A percentile compares a stretch with the other conserved stretches of the same genome.
phyloP scores from a whole-genome alignment of 2,329 filamentous ascomycete genomes.

The Seiridium cupressi region DNA sequence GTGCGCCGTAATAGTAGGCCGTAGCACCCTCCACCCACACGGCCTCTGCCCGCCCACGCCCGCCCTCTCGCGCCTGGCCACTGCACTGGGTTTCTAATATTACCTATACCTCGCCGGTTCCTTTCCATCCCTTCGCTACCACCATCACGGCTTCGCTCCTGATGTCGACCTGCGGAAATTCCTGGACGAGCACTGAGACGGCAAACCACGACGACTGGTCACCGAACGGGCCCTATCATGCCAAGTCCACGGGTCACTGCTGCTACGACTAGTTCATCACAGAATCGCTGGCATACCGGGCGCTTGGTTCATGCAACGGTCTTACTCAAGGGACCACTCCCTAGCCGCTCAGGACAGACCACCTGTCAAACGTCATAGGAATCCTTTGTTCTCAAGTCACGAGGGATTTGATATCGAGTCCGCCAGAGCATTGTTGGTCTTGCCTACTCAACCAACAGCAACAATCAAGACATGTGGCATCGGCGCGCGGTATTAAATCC shows the following conservation, averaged over 20 bases:
- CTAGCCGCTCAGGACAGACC: conserved; percentile 20
- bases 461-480: neutral
- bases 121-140: neutral
- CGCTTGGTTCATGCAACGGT: conserved; percentile 27
- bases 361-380: conserved; percentile 20
- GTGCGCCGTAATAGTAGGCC: neutral
- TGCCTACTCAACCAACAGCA: neutral
- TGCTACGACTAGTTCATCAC: neutral
- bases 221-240: neutral
- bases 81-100: conserved; percentile 7
- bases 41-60: neutral
- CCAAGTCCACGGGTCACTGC: neutral
- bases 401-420: neutral
- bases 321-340: conserved; percentile 19
- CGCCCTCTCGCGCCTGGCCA: neutral
- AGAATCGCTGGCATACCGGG: neutral
- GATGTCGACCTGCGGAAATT: neutral
- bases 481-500: neutral
- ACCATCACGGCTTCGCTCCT: neutral
- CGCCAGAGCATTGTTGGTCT: neutral
- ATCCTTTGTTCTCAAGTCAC: neutral
- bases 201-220: conserved; percentile 1
- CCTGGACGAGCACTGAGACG: conserved; percentile 12
- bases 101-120: conserved; percentile 1
- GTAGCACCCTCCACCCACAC: neutral